These are phyloP conservation scores for Beauveria caledonica DNA, from an alignment of 2,329 filamentous ascomycete species.

Conservation along the genomic window DNA sequence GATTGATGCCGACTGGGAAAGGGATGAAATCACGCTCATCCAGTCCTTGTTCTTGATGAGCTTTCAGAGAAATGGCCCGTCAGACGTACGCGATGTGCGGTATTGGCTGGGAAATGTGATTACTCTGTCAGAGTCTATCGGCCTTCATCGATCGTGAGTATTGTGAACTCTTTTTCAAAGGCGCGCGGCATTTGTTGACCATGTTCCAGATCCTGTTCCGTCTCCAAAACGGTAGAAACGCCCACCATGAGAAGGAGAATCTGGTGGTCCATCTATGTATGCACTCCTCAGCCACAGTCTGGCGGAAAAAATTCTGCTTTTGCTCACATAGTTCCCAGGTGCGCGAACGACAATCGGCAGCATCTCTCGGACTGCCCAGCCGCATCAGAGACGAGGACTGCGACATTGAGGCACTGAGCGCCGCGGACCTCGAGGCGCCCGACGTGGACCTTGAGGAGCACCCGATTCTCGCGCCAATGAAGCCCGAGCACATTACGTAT, in stretches of 20 bases:
- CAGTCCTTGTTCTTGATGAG: slow-evolving; percentile 47
- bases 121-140: slow-evolving; percentile 41
- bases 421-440: slow-evolving; percentile 25
- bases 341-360: slow-evolving; percentile 29
- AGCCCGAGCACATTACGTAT: slow-evolving; percentile 26
- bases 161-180: no score
- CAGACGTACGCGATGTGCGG: slow-evolving; percentile 38
- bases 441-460: slow-evolving; percentile 13
- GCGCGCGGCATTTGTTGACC: background rate
- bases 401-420: slow-evolving; percentile 27
- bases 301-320: background rate
- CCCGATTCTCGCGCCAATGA: slow-evolving; percentile 23
- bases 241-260: slow-evolving; percentile 35
- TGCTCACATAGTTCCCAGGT: slow-evolving; percentile 19
- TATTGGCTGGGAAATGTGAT: slow-evolving; percentile 45
- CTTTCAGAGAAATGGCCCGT: slow-evolving; percentile 44
- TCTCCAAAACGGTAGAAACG: slow-evolving; percentile 19
- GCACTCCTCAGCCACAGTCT: slow-evolving; percentile 12
- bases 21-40: slow-evolving; percentile 39
- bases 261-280: slow-evolving; percentile 47
- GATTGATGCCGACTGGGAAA: slow-evolving; percentile 45
- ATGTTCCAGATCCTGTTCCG: slow-evolving; percentile 19
- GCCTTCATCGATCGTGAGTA: slow-evolving; percentile 32
- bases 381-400: slow-evolving; percentile 31
- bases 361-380: slow-evolving; percentile 28